Evolutionary conservation across 495 filamentous ascomycete genomes (phyloP).

Genomic region (Penicillium nucicola): DNA sequence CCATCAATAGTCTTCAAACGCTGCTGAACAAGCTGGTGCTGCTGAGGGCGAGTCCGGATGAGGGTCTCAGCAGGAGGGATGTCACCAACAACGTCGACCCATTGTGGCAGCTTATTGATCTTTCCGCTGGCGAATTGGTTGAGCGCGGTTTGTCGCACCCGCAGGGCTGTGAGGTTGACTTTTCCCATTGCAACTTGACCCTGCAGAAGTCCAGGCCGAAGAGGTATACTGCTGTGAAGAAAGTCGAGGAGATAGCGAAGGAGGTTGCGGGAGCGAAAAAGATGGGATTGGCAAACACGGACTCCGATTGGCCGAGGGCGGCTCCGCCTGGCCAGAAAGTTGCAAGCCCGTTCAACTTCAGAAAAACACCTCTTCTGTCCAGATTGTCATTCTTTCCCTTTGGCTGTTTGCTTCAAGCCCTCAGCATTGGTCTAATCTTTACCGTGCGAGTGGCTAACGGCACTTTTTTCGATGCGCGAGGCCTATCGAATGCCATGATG

Average conservation of each 20-base stretch:
- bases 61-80: constrained; percentile 80
- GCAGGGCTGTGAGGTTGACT: constrained; percentile 68
- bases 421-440: constrained; percentile 11
- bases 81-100: constrained; percentile 69
- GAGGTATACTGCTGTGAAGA: background rate
- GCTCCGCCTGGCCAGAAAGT: constrained; percentile 42
- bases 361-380: constrained; percentile 22
- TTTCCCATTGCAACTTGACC: constrained; percentile 53
- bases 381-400: constrained; percentile 1
- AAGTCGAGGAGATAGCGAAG: background rate
- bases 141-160: constrained; percentile 65
- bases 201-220: background rate
- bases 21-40: constrained; percentile 56
- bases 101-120: constrained; percentile 57
- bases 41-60: constrained; percentile 63
- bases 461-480: constrained; percentile 33
- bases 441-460: constrained; percentile 18
- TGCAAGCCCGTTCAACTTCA: constrained; percentile 22
- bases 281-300: constrained; percentile 33
- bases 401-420: constrained; percentile 8
- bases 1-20: constrained; percentile 41
- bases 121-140: constrained; percentile 52
- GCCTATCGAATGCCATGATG: constrained; percentile 56
- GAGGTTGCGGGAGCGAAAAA: constrained; percentile 33
- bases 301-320: constrained; percentile 40